Percentiles rank a stretch among this genome's conserved stretches.
Conservation (phyloP, 2,329 filamentous ascomycete genomes). For the Penicillium sp. region DNA sequence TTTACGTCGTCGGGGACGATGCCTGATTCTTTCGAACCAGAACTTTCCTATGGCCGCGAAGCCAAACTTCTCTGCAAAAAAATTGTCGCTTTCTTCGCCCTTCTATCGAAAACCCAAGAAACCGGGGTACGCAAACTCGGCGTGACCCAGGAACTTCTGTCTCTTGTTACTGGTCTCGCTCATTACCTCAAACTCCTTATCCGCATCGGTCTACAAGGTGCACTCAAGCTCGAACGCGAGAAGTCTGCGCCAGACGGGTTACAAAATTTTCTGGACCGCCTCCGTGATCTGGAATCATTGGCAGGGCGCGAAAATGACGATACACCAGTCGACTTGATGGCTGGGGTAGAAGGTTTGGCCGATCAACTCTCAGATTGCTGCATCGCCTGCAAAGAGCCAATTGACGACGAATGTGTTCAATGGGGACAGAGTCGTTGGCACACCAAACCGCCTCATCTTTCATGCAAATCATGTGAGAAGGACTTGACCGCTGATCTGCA, state of each 20-base stretch:
- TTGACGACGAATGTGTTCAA: slow-evolving; percentile 86
- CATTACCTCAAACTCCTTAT: slow-evolving; percentile 97
- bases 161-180: slow-evolving; percentile 85
- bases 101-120: slow-evolving; percentile 90
- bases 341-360: slow-evolving; percentile 58
- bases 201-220: slow-evolving; percentile 87
- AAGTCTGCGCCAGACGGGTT: slow-evolving; percentile 64
- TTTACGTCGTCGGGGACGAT: slow-evolving; percentile 17
- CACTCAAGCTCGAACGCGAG: slow-evolving; percentile 82
- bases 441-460: slow-evolving; percentile 58
- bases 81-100: slow-evolving; percentile 92
- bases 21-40: slow-evolving; percentile 37
- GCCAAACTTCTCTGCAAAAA: slow-evolving; percentile 99
- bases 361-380: slow-evolving; percentile 79
- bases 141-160: slow-evolving; percentile 96
- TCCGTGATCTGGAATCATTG: slow-evolving; percentile 70
- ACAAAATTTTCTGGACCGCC: slow-evolving; percentile 71
- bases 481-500: slow-evolving; percentile 61
- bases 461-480: slow-evolving; percentile 60
- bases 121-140: slow-evolving; percentile 81
- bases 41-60: slow-evolving; percentile 83
- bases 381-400: slow-evolving; percentile 67
- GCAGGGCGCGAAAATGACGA: slow-evolving; percentile 57
- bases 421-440: slow-evolving; percentile 73
- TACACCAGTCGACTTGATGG: slow-evolving; percentile 54